Evolutionary conservation across 2,329 filamentous ascomycete species (phyloP).

Genomic region (Dothideomycetidae sp.): DNA sequence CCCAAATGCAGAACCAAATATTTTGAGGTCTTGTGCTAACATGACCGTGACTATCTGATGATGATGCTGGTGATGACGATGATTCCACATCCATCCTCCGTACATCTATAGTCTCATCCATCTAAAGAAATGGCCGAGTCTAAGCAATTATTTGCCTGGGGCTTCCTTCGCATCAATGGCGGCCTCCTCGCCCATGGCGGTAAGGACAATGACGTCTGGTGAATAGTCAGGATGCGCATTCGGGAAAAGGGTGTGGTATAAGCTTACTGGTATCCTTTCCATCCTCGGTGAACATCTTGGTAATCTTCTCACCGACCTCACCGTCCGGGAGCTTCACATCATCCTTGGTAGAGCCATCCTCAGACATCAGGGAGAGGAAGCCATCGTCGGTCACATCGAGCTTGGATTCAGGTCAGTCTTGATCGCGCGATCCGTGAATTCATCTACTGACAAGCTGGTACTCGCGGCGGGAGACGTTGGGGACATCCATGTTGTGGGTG

Average conservation of each 20-base stretch:
- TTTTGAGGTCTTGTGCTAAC: too few species aligned
- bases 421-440: not conserved
- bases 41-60: too few species aligned
- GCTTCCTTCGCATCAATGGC: slow-evolving; percentile 92
- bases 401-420: slow-evolving; percentile 32
- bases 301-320: slow-evolving; percentile 78
- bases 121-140: too few species aligned
- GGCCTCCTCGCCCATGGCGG: slow-evolving; percentile 90
- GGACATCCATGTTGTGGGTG: slow-evolving; percentile 95
- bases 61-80: too few species aligned
- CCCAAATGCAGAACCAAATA: too few species aligned
- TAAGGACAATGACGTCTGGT: slow-evolving; percentile 77
- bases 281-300: slow-evolving; percentile 62
- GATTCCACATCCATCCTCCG: too few species aligned
- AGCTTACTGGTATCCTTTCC: slow-evolving; percentile 83
- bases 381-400: slow-evolving; percentile 87
- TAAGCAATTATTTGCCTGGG: too few species aligned
- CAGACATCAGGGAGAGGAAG: slow-evolving; percentile 86
- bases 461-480: slow-evolving; percentile 79
- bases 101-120: too few species aligned
- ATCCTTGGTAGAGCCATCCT: slow-evolving; percentile 77
- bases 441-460: slow-evolving; percentile 71
- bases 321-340: slow-evolving; percentile 88
- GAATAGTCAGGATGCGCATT: slow-evolving; percentile 5
- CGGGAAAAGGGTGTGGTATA: slow-evolving; percentile 15